A percentile compares a stretch with the other conserved stretches of the same genome.
Evolutionary conservation across 208 protist genomes (phyloP).

Genomic region (Tritrichomonas foetus): DNA sequence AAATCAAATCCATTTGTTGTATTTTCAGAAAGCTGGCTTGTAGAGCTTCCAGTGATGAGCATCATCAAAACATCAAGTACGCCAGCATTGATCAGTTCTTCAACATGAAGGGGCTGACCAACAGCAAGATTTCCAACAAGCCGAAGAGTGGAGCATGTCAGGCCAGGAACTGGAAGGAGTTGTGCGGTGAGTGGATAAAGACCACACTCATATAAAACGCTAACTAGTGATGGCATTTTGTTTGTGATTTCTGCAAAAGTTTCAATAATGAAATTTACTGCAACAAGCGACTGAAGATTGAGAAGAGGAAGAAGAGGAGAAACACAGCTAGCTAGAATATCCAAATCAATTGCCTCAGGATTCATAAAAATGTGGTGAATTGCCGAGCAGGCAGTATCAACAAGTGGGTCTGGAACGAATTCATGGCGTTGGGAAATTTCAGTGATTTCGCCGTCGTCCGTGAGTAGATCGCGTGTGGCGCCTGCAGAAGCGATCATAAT

Average conservation of each 20-base stretch:
- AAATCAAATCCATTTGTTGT: too few relatives aligned
- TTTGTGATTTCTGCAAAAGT: slow-evolving; percentile 4
- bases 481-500: not conserved
- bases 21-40: too few relatives aligned
- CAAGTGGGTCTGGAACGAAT: not conserved
- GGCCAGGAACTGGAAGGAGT: not conserved
- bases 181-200: not conserved
- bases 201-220: not conserved
- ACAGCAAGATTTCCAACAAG: not conserved
- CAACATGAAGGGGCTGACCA: not conserved
- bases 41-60: too few relatives aligned
- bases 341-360: not conserved
- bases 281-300: not conserved
- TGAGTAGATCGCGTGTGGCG: not conserved
- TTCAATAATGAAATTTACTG: not conserved
- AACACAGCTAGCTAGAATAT: not conserved
- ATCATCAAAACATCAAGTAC: not conserved
- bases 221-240: not conserved
- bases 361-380: not conserved
- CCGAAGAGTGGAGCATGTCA: not conserved
- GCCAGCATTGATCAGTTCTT: not conserved
- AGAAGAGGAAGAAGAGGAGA: not conserved
- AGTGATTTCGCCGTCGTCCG: too few relatives aligned
- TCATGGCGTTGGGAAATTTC: too few relatives aligned
- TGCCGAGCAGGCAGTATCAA: not conserved